A percentile compares a stretch with the other conserved stretches of the same genome.
Evolutionary conservation across 768 basidiomycete species (phyloP).

Genomic region (Exsudoporus frostii): DNA sequence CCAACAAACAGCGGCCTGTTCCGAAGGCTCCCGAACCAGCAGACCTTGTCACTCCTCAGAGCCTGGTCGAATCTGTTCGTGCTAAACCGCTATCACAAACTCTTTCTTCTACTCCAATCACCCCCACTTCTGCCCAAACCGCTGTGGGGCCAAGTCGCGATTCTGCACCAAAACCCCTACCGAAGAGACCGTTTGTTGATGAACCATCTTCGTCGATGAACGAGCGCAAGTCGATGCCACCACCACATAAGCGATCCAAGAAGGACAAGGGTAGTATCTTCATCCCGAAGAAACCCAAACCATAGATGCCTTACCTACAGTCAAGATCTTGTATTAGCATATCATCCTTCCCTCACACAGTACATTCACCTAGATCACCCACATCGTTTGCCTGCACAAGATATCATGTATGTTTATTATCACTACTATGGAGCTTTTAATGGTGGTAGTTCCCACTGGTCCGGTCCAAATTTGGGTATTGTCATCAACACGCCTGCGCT

Average conservation of each 20-base stretch:
- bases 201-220: slow-evolving; percentile 16
- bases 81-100: slow-evolving; percentile 21
- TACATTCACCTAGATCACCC: slow-evolving; percentile 7
- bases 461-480: slow-evolving; percentile 81
- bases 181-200: slow-evolving; percentile 22
- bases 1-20: slow-evolving; percentile 20
- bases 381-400: slow-evolving; percentile 7
- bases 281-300: slow-evolving; percentile 56
- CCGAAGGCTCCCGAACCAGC: slow-evolving; percentile 24
- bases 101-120: neutral
- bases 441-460: slow-evolving; percentile 85
- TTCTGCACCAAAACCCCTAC: slow-evolving; percentile 5
- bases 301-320: slow-evolving; percentile 13
- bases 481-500: slow-evolving; percentile 65
- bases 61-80: slow-evolving; percentile 30
- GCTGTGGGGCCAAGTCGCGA: slow-evolving; percentile 5
- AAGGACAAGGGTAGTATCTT: slow-evolving; percentile 45
- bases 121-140: neutral
- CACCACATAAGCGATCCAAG: slow-evolving; percentile 30
- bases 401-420: slow-evolving; percentile 22
- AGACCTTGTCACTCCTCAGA: slow-evolving; percentile 39
- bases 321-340: neutral
- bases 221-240: slow-evolving; percentile 26
- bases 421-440: slow-evolving; percentile 23
- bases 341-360: neutral